These are phyloP conservation scores for Calocybe gambosa DNA, from an alignment of 1,284 basidiomycete species.

Conservation along the genomic window DNA sequence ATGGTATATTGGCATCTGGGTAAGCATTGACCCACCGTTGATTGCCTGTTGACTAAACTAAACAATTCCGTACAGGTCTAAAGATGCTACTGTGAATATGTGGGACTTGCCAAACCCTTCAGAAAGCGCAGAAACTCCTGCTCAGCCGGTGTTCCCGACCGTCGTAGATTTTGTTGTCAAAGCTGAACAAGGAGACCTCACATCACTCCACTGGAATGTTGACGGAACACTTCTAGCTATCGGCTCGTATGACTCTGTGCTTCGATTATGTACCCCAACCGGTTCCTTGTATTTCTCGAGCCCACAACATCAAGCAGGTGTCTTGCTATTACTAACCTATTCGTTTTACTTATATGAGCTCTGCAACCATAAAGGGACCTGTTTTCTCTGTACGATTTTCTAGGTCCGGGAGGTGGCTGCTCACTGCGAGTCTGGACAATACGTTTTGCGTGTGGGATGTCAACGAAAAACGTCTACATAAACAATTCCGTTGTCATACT, in stretches of 20 bases:
- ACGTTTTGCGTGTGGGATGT: conserved; percentile 76
- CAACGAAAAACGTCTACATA: conserved; percentile 49
- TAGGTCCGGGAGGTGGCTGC: conserved; percentile 58
- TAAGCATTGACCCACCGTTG: conserved; percentile 27
- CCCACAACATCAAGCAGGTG: conserved; percentile 56
- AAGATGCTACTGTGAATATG: conserved; percentile 68
- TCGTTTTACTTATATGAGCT: conserved; percentile 8
- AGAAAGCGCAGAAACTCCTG: conserved; percentile 22
- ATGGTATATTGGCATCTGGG: conserved; percentile 67
- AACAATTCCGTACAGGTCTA: conserved; percentile 43
- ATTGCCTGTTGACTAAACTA: conserved; percentile 7
- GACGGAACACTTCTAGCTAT: conserved; percentile 69
- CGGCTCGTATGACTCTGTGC: conserved; percentile 66
- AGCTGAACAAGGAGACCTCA: conserved; percentile 52
- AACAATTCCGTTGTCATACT: conserved; percentile 59
- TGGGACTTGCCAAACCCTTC: conserved; percentile 60
- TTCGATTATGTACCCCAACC: conserved; percentile 54
- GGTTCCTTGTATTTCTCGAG: conserved; percentile 58
- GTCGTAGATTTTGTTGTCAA: conserved; percentile 45
- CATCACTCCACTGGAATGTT: conserved; percentile 67
- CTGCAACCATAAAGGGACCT: conserved; percentile 52
- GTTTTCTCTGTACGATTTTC: conserved; percentile 75
- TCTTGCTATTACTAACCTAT: neutral
- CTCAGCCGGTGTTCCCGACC: conserved; percentile 33
- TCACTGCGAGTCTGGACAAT: conserved; percentile 69